phyloP scores from a whole-genome alignment of 371 early-diverging fungal genomes.

The Neoconidiobolus thromboides region DNA sequence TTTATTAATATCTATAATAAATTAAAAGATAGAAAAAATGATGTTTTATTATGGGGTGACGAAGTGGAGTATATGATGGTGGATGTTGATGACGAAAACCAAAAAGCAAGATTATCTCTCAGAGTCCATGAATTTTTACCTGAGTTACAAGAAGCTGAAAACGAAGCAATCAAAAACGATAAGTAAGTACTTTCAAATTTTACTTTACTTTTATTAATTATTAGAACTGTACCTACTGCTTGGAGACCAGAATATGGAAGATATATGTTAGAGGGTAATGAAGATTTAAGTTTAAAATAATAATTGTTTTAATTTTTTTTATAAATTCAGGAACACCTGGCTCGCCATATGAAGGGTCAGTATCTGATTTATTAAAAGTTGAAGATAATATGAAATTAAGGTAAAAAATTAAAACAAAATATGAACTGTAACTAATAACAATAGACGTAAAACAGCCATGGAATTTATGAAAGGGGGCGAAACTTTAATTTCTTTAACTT shows the following conservation, averaged over 20 bases:
- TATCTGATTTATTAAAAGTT: conserved; percentile 61
- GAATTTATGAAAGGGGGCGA: conserved; percentile 49
- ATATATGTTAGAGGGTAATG: conserved; percentile 76
- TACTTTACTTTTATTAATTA: conserved; percentile 1
- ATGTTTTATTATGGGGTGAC: conserved; percentile 86
- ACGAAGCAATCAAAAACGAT: conserved; percentile 21
- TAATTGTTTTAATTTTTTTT: no score
- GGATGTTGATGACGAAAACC: conserved; percentile 44
- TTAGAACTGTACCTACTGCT: conserved; percentile 24
- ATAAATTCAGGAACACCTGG: conserved; percentile 46
- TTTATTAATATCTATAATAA: conserved; percentile 72
- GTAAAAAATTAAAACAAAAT: conserved; percentile 11
- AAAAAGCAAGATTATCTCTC: conserved; percentile 54
- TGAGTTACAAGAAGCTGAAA: conserved; percentile 54
- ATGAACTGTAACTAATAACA: background rate
- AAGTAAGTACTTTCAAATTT: conserved; percentile 10
- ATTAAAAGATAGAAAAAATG: conserved; percentile 53
- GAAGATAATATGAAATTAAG: conserved; percentile 75
- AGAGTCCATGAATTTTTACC: conserved; percentile 68
- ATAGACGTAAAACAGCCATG: conserved; percentile 49
- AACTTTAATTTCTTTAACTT: conserved; percentile 57
- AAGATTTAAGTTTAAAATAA: no score
- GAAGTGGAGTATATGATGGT: conserved; percentile 95
- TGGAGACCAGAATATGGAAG: conserved; percentile 95
- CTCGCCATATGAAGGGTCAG: conserved; percentile 68